A percentile compares a stretch with the other conserved stretches of the same genome.
phyloP scores from a whole-genome alignment of 2,329 filamentous ascomycete genomes.

The Fusarium clavum region DNA sequence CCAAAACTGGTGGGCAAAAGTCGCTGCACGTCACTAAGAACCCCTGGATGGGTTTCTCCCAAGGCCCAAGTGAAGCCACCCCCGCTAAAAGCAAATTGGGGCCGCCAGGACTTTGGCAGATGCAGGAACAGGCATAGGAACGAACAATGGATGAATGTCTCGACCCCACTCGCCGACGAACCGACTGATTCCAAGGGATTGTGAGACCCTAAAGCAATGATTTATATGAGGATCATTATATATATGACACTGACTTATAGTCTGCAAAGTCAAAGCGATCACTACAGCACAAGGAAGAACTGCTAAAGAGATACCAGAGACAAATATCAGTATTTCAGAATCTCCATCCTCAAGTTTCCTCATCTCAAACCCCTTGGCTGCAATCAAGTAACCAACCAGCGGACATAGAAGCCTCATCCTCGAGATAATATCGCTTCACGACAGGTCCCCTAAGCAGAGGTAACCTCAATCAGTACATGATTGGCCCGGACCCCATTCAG shows the following conservation, averaged over 20 bases:
- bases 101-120: slow-evolving; percentile 35
- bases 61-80: slow-evolving; percentile 35
- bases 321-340: neutral
- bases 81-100: slow-evolving; percentile 41
- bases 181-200: slow-evolving; percentile 36
- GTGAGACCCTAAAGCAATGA: slow-evolving; percentile 7
- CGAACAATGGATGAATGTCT: slow-evolving; percentile 33
- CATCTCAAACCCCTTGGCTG: slow-evolving; percentile 21
- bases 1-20: slow-evolving; percentile 15
- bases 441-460: slow-evolving; percentile 14
- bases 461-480: slow-evolving; percentile 26
- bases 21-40: slow-evolving; percentile 24
- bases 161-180: slow-evolving; percentile 44
- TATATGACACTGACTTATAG: neutral
- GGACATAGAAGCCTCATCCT: slow-evolving; percentile 15
- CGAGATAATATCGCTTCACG: slow-evolving; percentile 44
- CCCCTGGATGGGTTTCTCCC: slow-evolving; percentile 6
- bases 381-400: slow-evolving; percentile 36
- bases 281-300: neutral
- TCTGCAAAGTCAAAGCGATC: neutral
- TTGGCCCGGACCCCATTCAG: slow-evolving; percentile 10
- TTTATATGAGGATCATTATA: slow-evolving; percentile 19
- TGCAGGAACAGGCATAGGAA: slow-evolving; percentile 46
- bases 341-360: slow-evolving; percentile 40
- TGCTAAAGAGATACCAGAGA: neutral